A percentile compares a stretch with the other conserved stretches of the same genome.
Evolutionary conservation across 345 rosid species (phyloP).

Genomic region (Reutealis trisperma): DNA sequence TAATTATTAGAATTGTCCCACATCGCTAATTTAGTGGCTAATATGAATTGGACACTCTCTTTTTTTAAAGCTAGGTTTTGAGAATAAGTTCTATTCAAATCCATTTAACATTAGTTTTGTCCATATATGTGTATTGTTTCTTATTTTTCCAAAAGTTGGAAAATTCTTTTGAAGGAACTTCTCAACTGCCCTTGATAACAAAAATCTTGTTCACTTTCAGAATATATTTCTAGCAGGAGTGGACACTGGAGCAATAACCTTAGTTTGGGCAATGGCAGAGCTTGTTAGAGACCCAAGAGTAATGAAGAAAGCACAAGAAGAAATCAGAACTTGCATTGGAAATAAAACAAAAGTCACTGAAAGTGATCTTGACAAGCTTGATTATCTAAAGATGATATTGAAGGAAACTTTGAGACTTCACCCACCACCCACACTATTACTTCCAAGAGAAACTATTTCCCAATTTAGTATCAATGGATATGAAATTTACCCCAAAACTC

Average conservation of each 20-base stretch:
- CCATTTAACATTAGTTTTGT: no score
- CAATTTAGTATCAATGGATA: constrained; percentile 38
- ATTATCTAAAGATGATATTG: constrained; percentile 35
- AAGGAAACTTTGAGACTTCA: constrained; percentile 59
- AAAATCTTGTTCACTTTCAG: not conserved
- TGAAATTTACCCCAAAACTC: constrained; percentile 38
- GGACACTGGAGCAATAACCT: constrained; percentile 46
- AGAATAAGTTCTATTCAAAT: no score
- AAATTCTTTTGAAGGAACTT: no score
- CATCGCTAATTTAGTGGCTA: no score
- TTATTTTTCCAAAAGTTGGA: no score
- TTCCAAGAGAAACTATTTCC: constrained; percentile 43
- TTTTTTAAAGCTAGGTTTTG: no score
- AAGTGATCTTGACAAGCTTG: constrained; percentile 36
- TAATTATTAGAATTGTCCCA: no score
- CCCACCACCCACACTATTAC: constrained; percentile 47
- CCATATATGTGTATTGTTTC: no score
- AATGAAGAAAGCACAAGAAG: constrained; percentile 64
- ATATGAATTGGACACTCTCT: no score
- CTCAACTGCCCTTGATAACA: no score
- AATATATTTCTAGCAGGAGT: constrained; percentile 42
- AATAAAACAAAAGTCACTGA: constrained; percentile 36
- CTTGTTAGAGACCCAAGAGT: constrained; percentile 42
- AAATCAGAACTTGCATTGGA: constrained; percentile 44
- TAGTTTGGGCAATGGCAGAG: constrained; percentile 70